Evolutionary conservation across 805 yeast genomes (phyloP).

Genomic region (Hanseniaspora meyeri): DNA sequence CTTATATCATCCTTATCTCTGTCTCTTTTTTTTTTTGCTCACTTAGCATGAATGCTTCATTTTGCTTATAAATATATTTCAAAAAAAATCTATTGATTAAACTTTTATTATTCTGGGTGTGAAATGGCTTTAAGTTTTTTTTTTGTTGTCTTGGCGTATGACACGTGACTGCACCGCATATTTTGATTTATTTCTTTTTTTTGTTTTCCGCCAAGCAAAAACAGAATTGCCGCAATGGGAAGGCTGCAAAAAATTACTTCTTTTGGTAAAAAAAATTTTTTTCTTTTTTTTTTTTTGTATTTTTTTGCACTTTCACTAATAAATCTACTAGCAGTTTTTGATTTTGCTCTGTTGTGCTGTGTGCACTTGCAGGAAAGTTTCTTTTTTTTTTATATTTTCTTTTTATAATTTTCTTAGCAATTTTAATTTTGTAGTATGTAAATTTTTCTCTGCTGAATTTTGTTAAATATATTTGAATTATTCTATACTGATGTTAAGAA

Average conservation of each 20-base stretch:
- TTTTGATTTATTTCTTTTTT: background rate
- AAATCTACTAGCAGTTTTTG: background rate
- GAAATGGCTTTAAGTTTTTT: too few relatives aligned
- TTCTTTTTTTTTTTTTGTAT: background rate
- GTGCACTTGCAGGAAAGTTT: background rate
- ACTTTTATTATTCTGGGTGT: too few relatives aligned
- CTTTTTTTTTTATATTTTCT: background rate
- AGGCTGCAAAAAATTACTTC: background rate
- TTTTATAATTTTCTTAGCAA: background rate
- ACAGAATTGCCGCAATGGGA: background rate
- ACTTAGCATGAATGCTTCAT: constrained; percentile 8
- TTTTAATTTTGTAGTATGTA: background rate
- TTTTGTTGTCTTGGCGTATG: too few relatives aligned
- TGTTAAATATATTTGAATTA: constrained; percentile 7
- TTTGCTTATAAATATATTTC: constrained; percentile 7
- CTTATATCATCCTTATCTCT: background rate
- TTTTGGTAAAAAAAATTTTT: background rate
- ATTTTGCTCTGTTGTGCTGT: background rate
- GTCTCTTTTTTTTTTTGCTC: too few relatives aligned
- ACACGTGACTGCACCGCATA: background rate
- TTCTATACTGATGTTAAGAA: background rate
- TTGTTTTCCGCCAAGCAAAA: background rate
- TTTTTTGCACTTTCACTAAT: background rate
- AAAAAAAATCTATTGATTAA: background rate
- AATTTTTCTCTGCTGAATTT: too few relatives aligned